Percentiles rank a stretch among this genome's conserved stretches.
Conservation (phyloP, 2,329 filamentous ascomycete genomes). For the Trichophyton benhamiae region DNA sequence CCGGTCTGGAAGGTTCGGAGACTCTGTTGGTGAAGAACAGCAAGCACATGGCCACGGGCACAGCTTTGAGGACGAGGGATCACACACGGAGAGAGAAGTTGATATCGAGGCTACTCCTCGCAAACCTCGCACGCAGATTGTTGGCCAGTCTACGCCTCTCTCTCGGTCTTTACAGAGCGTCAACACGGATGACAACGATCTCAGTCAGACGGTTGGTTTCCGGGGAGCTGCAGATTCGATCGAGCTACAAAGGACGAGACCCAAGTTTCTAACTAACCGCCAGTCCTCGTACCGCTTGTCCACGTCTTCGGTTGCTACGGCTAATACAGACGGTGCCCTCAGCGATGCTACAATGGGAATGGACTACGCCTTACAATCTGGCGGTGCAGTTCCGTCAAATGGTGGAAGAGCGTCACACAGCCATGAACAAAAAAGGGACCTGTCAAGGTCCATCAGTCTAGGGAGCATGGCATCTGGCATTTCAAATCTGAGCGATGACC, state of each 20-base stretch:
- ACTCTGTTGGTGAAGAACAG: not conserved
- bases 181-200: constrained; percentile 10
- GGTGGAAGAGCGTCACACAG: constrained; percentile 14
- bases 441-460: constrained; percentile 70
- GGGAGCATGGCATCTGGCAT: constrained; percentile 77
- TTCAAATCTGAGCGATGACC: constrained; percentile 42
- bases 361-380: constrained; percentile 73
- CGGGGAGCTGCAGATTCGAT: constrained; percentile 15
- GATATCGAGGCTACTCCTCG: constrained; percentile 12
- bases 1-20: not conserved
- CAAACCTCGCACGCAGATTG: not conserved
- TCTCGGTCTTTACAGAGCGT: constrained; percentile 1
- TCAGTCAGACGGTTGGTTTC: constrained; percentile 16
- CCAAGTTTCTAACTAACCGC: constrained; percentile 44
- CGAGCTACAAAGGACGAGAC: constrained; percentile 33
- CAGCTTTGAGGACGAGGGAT: not conserved
- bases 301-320: constrained; percentile 43
- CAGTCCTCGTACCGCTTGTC: constrained; percentile 48
- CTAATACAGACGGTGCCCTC: constrained; percentile 46
- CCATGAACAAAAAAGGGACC: constrained; percentile 34
- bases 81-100: not conserved
- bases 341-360: constrained; percentile 64
- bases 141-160: constrained; percentile 4
- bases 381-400: constrained; percentile 53
- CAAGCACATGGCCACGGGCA: not conserved